phyloP scores from a whole-genome alignment of 306 rosid species.

The Cicer yamashitae region DNA sequence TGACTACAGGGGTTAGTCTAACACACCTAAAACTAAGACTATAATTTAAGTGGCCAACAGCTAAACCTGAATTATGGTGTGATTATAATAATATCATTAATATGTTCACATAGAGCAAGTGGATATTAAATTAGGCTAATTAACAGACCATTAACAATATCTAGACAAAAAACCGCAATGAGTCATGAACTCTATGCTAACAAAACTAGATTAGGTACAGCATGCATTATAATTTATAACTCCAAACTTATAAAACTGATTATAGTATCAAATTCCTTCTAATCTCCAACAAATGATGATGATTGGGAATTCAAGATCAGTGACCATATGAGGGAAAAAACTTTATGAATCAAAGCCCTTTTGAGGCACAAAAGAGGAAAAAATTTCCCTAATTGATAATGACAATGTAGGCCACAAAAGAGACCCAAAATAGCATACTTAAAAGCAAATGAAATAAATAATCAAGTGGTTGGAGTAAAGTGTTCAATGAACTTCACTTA shows the following conservation, averaged over 20 bases:
- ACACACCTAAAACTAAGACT: slow-evolving; percentile 47
- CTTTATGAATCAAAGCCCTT: slow-evolving; percentile 50
- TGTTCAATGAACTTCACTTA: no score
- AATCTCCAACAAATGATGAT: slow-evolving; percentile 49
- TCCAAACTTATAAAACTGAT: slow-evolving; percentile 46
- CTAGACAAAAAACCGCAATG: slow-evolving; percentile 68
- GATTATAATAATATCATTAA: slow-evolving; percentile 43
- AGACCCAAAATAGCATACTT: slow-evolving; percentile 65
- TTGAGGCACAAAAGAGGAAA: slow-evolving; percentile 58
- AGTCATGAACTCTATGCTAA: slow-evolving; percentile 66
- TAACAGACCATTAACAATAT: slow-evolving; percentile 57
- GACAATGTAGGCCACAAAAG: slow-evolving; percentile 78
- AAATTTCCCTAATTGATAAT: slow-evolving; percentile 59
- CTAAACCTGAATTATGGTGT: slow-evolving; percentile 64
- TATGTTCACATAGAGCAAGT: slow-evolving; percentile 39
- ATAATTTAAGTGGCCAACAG: slow-evolving; percentile 80
- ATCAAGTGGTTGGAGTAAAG: no score
- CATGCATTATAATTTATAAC: slow-evolving; percentile 48
- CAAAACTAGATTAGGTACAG: slow-evolving; percentile 47
- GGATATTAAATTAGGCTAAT: slow-evolving; percentile 47
- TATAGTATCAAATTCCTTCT: neutral
- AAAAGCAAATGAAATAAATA: slow-evolving; percentile 4
- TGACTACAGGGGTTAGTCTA: slow-evolving; percentile 39
- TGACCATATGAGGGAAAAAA: slow-evolving; percentile 41
- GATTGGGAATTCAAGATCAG: slow-evolving; percentile 63